A percentile compares a stretch with the other conserved stretches of the same genome.
Evolutionary conservation across 2,329 filamentous ascomycete genomes (phyloP).

Genomic region (Leptodontidium sp.): DNA sequence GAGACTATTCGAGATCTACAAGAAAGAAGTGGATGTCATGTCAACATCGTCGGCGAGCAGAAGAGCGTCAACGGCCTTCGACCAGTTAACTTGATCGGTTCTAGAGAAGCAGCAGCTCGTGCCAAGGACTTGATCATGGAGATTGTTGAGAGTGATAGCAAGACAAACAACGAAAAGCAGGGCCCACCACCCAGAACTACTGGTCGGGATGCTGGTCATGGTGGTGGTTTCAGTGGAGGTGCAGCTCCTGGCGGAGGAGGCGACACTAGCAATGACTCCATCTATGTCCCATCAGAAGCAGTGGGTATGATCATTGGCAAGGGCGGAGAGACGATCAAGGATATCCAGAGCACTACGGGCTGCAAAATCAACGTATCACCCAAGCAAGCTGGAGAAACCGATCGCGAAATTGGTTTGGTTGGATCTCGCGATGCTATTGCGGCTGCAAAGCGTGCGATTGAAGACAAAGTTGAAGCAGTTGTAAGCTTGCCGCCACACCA

Average conservation of each 20-base stretch:
- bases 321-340: conserved; percentile 91
- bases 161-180: conserved; percentile 51
- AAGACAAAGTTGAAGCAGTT: conserved; percentile 91
- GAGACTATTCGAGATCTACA: conserved; percentile 94
- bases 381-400: conserved; percentile 79
- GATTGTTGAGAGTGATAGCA: conserved; percentile 90
- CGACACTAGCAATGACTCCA: conserved; percentile 82
- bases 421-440: conserved; percentile 80
- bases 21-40: conserved; percentile 91
- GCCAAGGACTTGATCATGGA: conserved; percentile 92
- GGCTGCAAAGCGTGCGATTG: conserved; percentile 83
- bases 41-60: conserved; percentile 93
- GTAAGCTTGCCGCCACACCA: conserved; percentile 60
- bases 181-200: conserved; percentile 54
- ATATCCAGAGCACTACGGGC: conserved; percentile 86
- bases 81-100: conserved; percentile 89
- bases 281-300: conserved; percentile 87
- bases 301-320: conserved; percentile 98
- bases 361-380: conserved; percentile 96
- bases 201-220: conserved; percentile 53
- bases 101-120: conserved; percentile 73
- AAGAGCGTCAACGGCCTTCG: conserved; percentile 91
- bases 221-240: conserved; percentile 52
- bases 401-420: conserved; percentile 87
- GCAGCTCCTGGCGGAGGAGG: conserved; percentile 50